Evolutionary conservation across 73 alveolate species (phyloP), one percentile per base, ranked within the genome.

Genomic region (Stentor coeruleus): DNA sequence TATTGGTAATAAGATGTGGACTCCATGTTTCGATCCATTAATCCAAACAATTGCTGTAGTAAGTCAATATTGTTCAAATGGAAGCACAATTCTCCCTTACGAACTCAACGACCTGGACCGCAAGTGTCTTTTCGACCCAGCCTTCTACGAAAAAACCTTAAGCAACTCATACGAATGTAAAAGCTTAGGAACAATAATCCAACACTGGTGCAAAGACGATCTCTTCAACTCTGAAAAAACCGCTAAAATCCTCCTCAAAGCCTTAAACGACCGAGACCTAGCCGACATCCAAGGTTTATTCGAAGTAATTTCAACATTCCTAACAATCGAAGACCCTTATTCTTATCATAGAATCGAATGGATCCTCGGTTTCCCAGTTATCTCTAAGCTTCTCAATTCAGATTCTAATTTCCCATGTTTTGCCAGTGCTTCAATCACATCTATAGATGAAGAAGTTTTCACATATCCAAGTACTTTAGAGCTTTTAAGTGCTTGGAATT

Each of bases 341-440:
- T 38, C 73, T 57, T 59, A 59, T 58, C 83, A 41, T 11, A 79
- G 92, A 58, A 59, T 89, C 3, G 96, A 91, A 55, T 88, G 94
- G 92, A 79, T 91, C 38, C 75, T 91, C 26, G 96, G 96, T 3
- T 81, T 81, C 84, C 83, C 83, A 28, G n/a, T 15, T 1, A 14
- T 40, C 15, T 20, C 11, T 15, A 75, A 40, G 26, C 33, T 75
- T 38, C n/a, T 20, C 37, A 0, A 36, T 37, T 15, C 83, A 6
- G 72, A 75, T 1, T 14, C 26, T 14, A 31, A 20, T 15, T n/a
- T 26, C 39, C 83, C 83, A 26, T 36, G 14, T 36, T 75, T 75
- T 38, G 83, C 80, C 3, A 75, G 74, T n/a, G 77, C 83, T 14
- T n/a, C 38, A 40, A 75, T 75, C 1, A 40, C 38, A n/a, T 15